phyloP scores from a whole-genome alignment of 202 grass and related monocot species.

The Hordeum pubiflorum region DNA sequence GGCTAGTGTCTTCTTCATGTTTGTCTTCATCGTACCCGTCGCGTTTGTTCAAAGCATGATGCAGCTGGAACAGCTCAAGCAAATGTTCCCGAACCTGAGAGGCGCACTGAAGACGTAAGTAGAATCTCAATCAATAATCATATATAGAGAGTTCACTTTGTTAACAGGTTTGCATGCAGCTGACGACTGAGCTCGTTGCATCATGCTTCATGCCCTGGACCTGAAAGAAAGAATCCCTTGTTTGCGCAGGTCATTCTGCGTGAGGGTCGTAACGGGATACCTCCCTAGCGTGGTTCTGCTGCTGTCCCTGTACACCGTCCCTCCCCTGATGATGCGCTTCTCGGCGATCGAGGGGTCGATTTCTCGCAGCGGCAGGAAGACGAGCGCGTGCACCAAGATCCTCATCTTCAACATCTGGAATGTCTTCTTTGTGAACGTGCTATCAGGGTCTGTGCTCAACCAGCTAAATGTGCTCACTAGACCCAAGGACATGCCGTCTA shows the following conservation, averaged over 20 bases:
- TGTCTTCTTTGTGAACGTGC: slow-evolving; percentile 88
- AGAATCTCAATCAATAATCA: background rate
- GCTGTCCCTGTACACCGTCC: slow-evolving; percentile 76
- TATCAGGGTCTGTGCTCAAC: slow-evolving; percentile 72
- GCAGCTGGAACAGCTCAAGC: slow-evolving; percentile 57
- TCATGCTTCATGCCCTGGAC: background rate
- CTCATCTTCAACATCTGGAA: slow-evolving; percentile 84
- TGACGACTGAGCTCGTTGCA: no score
- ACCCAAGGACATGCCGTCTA: slow-evolving; percentile 69
- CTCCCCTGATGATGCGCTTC: slow-evolving; percentile 89
- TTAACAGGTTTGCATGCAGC: background rate
- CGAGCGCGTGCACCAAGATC: slow-evolving; percentile 78
- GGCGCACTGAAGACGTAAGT: slow-evolving; percentile 63
- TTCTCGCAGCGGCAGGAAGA: slow-evolving; percentile 82
- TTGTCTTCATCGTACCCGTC: slow-evolving; percentile 73
- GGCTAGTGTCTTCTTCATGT: slow-evolving; percentile 67
- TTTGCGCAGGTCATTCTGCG: slow-evolving; percentile 49
- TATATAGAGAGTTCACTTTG: background rate
- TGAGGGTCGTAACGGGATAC: slow-evolving; percentile 73
- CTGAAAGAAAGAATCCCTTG: background rate
- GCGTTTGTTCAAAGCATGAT: slow-evolving; percentile 86
- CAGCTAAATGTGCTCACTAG: slow-evolving; percentile 64
- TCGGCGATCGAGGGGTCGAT: slow-evolving; percentile 78
- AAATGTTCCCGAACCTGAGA: slow-evolving; percentile 46
- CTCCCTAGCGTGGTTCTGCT: slow-evolving; percentile 80